These are phyloP conservation scores for Daldinia vernicosa DNA, from an alignment of 495 filamentous ascomycete species.

Conservation along the genomic window DNA sequence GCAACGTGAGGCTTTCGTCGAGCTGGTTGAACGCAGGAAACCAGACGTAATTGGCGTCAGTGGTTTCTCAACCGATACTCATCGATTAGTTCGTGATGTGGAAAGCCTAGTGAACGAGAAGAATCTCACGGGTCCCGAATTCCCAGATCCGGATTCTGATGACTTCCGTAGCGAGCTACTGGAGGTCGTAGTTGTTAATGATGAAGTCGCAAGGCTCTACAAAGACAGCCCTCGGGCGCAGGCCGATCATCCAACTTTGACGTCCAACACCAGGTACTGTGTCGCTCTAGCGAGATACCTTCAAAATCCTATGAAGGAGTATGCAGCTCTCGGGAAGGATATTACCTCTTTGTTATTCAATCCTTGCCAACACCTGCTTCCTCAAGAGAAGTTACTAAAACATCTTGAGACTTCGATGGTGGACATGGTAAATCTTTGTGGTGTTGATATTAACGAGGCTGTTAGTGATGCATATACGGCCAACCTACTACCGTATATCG, in stretches of 20 bases:
- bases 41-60: constrained; percentile 92
- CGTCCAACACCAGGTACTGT: constrained; percentile 83
- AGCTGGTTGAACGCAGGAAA: constrained; percentile 75
- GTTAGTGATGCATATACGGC: constrained; percentile 79
- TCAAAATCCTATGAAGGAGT: constrained; percentile 94
- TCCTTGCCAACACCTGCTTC: constrained; percentile 84
- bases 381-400: constrained; percentile 83
- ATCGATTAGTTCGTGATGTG: constrained; percentile 81
- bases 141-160: constrained; percentile 67
- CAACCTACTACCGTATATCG: constrained; percentile 89
- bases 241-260: constrained; percentile 80
- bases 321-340: constrained; percentile 88
- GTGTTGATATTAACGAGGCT: constrained; percentile 93
- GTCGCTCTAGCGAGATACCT: constrained; percentile 88
- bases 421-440: constrained; percentile 96
- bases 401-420: constrained; percentile 93
- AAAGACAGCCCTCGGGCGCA: constrained; percentile 86
- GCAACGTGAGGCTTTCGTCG: constrained; percentile 71
- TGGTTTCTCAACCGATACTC: constrained; percentile 89
- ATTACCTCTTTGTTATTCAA: constrained; percentile 88
- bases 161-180: constrained; percentile 76
- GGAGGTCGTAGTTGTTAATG: constrained; percentile 91
- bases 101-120: constrained; percentile 77
- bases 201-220: constrained; percentile 94
- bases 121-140: constrained; percentile 76